Evolutionary conservation across 179 eudicot species (phyloP).

Genomic region (Vitellaria paradoxa): DNA sequence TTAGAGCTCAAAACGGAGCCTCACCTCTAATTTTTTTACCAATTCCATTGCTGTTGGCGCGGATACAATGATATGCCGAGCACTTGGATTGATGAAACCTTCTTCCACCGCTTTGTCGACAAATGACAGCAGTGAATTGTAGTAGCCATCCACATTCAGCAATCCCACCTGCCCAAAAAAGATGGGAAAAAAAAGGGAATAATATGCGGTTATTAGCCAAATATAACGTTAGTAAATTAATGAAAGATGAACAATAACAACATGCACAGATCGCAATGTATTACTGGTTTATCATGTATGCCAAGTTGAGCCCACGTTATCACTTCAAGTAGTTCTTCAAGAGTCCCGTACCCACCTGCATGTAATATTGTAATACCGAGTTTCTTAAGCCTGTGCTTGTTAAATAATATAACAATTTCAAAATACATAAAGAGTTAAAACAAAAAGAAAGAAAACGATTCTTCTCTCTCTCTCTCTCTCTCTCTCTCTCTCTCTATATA

Average conservation of each 20-base stretch:
- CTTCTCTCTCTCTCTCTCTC: neutral
- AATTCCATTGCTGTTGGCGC: constrained; percentile 72
- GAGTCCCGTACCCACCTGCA: constrained; percentile 90
- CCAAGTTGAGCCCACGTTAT: constrained; percentile 97
- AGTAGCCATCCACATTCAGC: constrained; percentile 87
- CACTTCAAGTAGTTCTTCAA: constrained; percentile 85
- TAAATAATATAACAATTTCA: neutral
- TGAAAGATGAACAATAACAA: neutral
- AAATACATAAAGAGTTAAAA: neutral
- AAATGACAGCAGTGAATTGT: constrained; percentile 70
- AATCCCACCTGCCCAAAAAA: constrained; percentile 60
- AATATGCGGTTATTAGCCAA: too few relatives aligned
- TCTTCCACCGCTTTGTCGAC: constrained; percentile 91
- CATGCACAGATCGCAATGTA: neutral
- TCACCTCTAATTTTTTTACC: neutral
- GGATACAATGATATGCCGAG: constrained; percentile 76
- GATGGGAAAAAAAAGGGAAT: neutral
- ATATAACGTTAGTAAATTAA: neutral
- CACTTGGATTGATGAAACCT: constrained; percentile 78
- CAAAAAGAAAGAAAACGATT: too few relatives aligned
- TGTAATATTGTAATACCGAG: neutral
- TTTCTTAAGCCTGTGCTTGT: neutral
- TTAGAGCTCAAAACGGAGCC: too few relatives aligned
- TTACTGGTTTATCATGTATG: constrained; percentile 85
- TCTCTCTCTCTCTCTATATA: too few relatives aligned